Evolutionary conservation across 1,284 basidiomycete species (phyloP), one percentile per base, ranked within the genome.

Genomic region (Puccinia brachypodii): DNA sequence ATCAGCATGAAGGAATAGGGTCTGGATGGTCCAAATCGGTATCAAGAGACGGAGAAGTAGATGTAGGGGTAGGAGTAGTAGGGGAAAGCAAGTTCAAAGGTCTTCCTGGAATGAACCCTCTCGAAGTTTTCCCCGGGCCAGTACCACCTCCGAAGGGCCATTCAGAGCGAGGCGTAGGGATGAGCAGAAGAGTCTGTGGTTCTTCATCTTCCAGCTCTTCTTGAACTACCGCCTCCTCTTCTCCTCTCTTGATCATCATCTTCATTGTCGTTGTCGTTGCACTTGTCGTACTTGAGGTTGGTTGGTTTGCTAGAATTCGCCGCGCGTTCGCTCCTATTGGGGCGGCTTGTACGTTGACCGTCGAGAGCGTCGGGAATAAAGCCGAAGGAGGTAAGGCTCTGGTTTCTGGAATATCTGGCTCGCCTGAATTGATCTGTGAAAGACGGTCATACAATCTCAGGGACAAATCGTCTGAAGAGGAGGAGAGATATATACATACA

Each of bases 371-470:
- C 22, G 76, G 76, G 56, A 78, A 78, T 0, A 78, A 64, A 3
- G 76, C 76, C 11, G 66, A 53, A 16, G 76, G 76, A 3, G 62
- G 62, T 3, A 71, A 42, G 16, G 76, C 58, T 22, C 66, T 22
- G 36, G 75, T 76, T 28, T 42, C 40, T 0, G 75, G 56, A 66
- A 68, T 66, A 36, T 66, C 60, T 22, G 42, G 31, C 31, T 78
- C 76, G 36, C 62, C 62, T 19, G 76, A 78, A 36, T 78, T 78
- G 53, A 78, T 69, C 76, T 78, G 25, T 22, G 25, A 44, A 47
- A 47, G 25, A 42, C n/a, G 16, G 4, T 28, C 42, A 44, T 2
- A 6, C 3, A 58, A 8, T 58, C 4, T 6, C 8, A 28, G 9
- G 25, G 7, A 68, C 13, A 9, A 31, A 19, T n/a, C 36, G 9